Evolutionary conservation across 306 rosid species (phyloP), one percentile per base, ranked within the genome.

Genomic region (Vicia faba): DNA sequence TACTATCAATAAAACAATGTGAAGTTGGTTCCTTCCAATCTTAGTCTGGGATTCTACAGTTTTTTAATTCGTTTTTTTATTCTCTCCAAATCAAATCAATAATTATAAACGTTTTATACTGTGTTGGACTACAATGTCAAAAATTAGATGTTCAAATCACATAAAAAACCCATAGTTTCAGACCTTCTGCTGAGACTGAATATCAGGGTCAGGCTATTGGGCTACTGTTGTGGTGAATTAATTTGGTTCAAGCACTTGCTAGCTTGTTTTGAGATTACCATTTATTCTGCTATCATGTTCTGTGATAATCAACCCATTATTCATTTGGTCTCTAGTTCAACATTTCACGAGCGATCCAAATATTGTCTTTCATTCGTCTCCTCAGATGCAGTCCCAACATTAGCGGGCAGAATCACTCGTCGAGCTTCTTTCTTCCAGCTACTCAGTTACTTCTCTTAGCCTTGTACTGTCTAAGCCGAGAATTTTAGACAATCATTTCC

Each of bases 171-270:
- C 20, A 28, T 5, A 29, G 20, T 56, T 29, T 56, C 62, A 28
- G 20, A 13, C 28, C 18, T 56, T 56, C 39, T 56, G 7, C 23
- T 6, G 6, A 28, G 23, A 1, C 62, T 31, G 13, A 29, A 56
- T 14, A 58, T 31, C 23, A 25, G 28, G 28, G 28, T 20, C 23
- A 14, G 43, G 19, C 8, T 58, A 1, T 58, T 31, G 31, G 31
- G 26, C 12, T 31, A n/a, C n/a, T 14, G 64, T 29, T 31, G 25
- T 3, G 11, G 64, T 58, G 43, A 58, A 29, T n/a, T 57, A 28
- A 57, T 57, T 57, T 57, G 63, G 41, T 20, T 57, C 41, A 58
- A 33, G n/a, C 41, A 58, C 41, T 58, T 33, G 64, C 44, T 31
- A 58, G 14, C 23, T 16, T 33, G 64, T 58, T 57, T 58, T 14